Evolutionary conservation across 306 rosid genomes (phyloP).

Genomic region (Trifolium repens): DNA sequence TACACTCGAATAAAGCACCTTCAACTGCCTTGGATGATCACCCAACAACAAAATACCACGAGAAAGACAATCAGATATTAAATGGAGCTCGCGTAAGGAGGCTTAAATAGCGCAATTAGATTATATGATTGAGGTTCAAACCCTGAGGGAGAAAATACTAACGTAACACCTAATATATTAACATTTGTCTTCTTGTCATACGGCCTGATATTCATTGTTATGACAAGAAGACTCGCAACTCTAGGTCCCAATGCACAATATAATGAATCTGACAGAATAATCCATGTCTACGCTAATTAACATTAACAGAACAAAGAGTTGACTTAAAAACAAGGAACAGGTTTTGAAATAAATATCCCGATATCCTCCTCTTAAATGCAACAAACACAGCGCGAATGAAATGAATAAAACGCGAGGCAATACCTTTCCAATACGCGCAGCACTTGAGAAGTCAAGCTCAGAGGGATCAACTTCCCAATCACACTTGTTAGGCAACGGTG

Average conservation of each 20-base stretch:
- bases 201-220: slow-evolving; percentile 5
- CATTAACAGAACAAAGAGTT: background rate
- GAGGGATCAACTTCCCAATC: slow-evolving; percentile 98
- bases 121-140: no score
- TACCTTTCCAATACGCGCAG: slow-evolving; percentile 82
- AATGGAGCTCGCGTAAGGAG: no score
- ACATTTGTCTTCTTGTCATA: no score
- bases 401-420: slow-evolving; percentile 28
- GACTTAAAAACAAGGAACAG: slow-evolving; percentile 13
- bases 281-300: background rate
- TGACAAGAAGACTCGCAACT: slow-evolving; percentile 10
- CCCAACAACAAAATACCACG: no score
- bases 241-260: background rate
- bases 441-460: slow-evolving; percentile 87
- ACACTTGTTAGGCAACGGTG: slow-evolving; percentile 93
- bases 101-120: no score
- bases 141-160: no score
- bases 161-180: no score
- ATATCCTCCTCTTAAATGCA: background rate
- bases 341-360: slow-evolving; percentile 11
- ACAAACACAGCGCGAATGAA: background rate
- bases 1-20: background rate
- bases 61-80: no score
- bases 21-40: background rate
- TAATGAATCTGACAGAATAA: slow-evolving; percentile 11